phyloP scores from a whole-genome alignment of 1,284 basidiomycete genomes.

The Rhodotorula sp. region DNA sequence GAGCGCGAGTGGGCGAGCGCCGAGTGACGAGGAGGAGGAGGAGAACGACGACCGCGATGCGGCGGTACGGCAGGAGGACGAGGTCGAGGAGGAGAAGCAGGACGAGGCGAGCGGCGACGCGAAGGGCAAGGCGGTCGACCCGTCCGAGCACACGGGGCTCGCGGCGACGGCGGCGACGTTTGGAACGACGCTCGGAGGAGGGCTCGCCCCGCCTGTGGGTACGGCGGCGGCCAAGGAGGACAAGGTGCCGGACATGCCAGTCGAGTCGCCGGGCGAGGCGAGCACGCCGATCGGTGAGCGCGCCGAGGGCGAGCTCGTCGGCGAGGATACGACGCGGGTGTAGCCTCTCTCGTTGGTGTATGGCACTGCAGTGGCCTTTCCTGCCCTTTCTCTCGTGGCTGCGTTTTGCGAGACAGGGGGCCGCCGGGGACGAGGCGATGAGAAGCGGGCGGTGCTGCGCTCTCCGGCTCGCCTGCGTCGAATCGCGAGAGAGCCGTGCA shows the following conservation, averaged over 20 bases:
- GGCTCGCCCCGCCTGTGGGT: not conserved
- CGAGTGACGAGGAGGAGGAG: not conserved
- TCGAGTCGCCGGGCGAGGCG: not conserved
- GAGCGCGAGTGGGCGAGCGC: not conserved
- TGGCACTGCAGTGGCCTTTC: too few species aligned
- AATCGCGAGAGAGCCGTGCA: too few species aligned
- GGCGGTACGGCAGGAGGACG: not conserved
- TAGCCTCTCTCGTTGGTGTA: not conserved
- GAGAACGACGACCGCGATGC: not conserved
- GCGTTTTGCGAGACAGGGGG: too few species aligned
- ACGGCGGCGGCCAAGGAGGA: too few species aligned
- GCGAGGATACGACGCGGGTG: not conserved
- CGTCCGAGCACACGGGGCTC: not conserved
- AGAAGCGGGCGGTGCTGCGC: too few species aligned
- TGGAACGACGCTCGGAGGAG: not conserved
- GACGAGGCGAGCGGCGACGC: constrained; percentile 7
- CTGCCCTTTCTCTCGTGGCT: too few species aligned
- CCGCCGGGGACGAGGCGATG: too few species aligned
- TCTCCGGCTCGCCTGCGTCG: too few species aligned
- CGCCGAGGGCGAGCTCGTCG: not conserved
- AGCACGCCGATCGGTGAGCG: constrained; percentile 3
- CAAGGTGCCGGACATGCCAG: not conserved
- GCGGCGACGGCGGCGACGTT: not conserved
- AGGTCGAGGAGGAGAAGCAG: not conserved
- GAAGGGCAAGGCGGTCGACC: constrained; percentile 17